Conservation (phyloP, 1,139 yeast genomes). For the Tardiomyces digboiensis region DNA sequence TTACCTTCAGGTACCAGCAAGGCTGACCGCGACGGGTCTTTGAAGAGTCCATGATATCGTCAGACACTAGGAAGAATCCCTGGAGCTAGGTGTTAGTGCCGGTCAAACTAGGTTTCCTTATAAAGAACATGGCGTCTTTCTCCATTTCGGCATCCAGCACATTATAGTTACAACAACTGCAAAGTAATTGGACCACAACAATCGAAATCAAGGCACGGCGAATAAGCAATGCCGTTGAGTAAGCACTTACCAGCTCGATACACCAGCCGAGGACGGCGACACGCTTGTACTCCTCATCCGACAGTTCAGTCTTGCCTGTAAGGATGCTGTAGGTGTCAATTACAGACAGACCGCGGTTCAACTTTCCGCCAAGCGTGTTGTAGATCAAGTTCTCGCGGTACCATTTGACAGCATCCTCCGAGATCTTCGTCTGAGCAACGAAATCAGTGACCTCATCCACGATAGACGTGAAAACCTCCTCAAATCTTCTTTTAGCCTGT, state of each 20-base stretch:
- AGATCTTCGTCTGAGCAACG: conserved; percentile 66
- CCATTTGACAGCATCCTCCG: conserved; percentile 84
- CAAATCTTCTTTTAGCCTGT: conserved; percentile 39
- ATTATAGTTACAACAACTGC: no score
- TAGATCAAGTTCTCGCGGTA: conserved; percentile 55
- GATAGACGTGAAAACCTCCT: conserved; percentile 64
- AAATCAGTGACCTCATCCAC: conserved; percentile 66
- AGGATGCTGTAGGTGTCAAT: conserved; percentile 85
- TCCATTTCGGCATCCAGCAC: no score
- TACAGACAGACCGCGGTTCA: conserved; percentile 93
- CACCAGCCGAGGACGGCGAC: conserved; percentile 95
- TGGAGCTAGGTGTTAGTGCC: conserved; percentile 39
- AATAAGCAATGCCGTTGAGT: no score
- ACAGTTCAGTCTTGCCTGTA: conserved; percentile 54
- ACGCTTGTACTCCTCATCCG: conserved; percentile 62
- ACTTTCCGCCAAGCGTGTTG: conserved; percentile 95
- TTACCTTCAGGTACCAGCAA: conserved; percentile 70
- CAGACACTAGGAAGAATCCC: conserved; percentile 96
- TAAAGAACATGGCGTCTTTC: no score
- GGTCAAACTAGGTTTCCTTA: no score
- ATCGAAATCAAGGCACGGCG: no score
- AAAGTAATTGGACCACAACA: no score
- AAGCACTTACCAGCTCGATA: conserved; percentile 56
- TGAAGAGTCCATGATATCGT: conserved; percentile 97
- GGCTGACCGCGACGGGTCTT: conserved; percentile 98